Percentiles rank a stretch among this genome's conserved stretches.
phyloP scores from a whole-genome alignment of 306 rosid genomes.

The Cicer cuneatum region DNA sequence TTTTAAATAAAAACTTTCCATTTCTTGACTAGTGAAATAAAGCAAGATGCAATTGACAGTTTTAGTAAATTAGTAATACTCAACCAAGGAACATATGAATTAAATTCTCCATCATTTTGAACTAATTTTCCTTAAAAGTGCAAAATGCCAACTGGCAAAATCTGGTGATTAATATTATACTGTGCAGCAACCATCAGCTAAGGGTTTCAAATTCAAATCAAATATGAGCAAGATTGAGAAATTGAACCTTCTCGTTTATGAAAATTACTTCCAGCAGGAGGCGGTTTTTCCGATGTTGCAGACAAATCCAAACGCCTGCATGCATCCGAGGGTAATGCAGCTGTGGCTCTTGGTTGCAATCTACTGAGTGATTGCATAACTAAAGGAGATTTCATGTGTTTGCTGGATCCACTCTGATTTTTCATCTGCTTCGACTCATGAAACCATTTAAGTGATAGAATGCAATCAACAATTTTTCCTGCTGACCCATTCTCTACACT shows the following conservation, averaged over 20 bases:
- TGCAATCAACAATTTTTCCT: constrained; percentile 82
- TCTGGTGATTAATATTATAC: not conserved
- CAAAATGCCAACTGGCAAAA: constrained; percentile 23
- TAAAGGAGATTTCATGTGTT: constrained; percentile 71
- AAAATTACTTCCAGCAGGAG: constrained; percentile 46
- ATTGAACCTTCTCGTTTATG: constrained; percentile 67
- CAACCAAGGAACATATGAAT: not conserved
- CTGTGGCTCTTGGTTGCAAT: constrained; percentile 59
- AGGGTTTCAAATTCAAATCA: not conserved
- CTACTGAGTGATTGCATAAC: constrained; percentile 58
- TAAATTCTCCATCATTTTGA: not conserved
- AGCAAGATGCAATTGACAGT: too few relatives aligned
- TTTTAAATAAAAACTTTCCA: not conserved
- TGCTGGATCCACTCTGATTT: constrained; percentile 58
- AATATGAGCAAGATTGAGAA: constrained; percentile 26
- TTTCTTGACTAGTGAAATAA: not conserved
- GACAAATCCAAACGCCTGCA: constrained; percentile 79
- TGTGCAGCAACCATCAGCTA: not conserved
- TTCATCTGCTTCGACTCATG: constrained; percentile 68
- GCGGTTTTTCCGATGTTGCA: constrained; percentile 52
- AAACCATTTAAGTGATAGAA: constrained; percentile 74
- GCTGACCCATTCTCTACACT: constrained; percentile 71
- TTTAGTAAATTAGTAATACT: too few relatives aligned
- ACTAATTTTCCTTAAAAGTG: constrained; percentile 7
- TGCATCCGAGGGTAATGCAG: constrained; percentile 61